phyloP scores from a whole-genome alignment of 345 rosid species.

The Eucalyptus leucophloia region DNA sequence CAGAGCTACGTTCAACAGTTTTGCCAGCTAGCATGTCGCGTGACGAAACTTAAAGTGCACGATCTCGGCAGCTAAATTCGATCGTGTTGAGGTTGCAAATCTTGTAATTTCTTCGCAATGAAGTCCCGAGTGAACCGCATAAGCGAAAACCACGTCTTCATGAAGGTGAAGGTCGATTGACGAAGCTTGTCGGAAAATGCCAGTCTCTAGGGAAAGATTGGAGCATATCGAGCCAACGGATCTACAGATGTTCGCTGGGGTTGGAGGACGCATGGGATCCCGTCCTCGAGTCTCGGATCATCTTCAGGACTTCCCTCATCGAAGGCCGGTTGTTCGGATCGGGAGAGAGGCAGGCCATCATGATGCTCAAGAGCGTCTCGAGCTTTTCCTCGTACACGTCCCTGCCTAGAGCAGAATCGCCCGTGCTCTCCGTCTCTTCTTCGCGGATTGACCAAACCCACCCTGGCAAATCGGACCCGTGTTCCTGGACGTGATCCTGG shows the following conservation, averaged over 20 bases:
- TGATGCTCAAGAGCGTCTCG: constrained; percentile 64
- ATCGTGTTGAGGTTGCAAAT: background rate
- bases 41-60: background rate
- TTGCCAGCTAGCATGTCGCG: background rate
- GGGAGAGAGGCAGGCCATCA: constrained; percentile 58
- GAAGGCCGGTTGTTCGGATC: constrained; percentile 56
- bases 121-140: background rate
- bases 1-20: background rate
- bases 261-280: constrained; percentile 72
- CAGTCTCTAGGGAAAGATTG: constrained; percentile 84
- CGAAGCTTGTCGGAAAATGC: constrained; percentile 6
- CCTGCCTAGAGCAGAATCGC: constrained; percentile 61
- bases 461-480: constrained; percentile 71
- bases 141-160: background rate
- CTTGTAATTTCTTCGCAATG: background rate
- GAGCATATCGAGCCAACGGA: constrained; percentile 86
- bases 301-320: constrained; percentile 76
- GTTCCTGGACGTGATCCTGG: constrained; percentile 85
- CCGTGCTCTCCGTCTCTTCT: constrained; percentile 84
- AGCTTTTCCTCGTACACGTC: constrained; percentile 87
- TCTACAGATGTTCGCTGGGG: constrained; percentile 80
- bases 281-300: constrained; percentile 82
- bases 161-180: background rate
- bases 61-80: background rate
- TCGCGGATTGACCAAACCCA: constrained; percentile 84